Evolutionary conservation across 2,329 filamentous ascomycete genomes (phyloP), one percentile per base, ranked within the genome.

Genomic region (Colletotrichum echinochloae): DNA sequence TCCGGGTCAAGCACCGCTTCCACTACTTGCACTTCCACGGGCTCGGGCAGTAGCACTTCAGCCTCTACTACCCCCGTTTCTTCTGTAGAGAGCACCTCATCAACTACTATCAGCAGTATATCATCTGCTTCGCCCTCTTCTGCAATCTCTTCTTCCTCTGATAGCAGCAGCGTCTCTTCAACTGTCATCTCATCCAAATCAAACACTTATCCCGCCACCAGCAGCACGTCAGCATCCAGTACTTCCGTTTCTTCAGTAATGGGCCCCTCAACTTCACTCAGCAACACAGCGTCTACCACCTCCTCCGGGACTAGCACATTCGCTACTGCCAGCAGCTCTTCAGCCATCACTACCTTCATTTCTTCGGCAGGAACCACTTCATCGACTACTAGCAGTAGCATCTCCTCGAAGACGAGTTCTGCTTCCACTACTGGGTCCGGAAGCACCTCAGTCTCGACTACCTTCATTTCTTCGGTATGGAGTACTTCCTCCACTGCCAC

Each of bases 101-200:
- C 39, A 41, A 7, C 39, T 7, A 20, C 18, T n/a, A 70, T 41
- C 56, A 70, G 55, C 55, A 70, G 23, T 14, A 49, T 33, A 4
- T 33, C 30, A 5, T 33, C 30, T 8, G 8, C 30, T 16, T 18
- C 60, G 12, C 14, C 30, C 30, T 33, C 44, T n/a, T 12, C 37
- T 28, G 26, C 30, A 5, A 46, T 33, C 33, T 33, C 41, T 18
- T 33, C 55, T 20, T 57, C 55, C 8, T 33, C 30, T 33, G 4
- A 4, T 33, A 20, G 16, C 16, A 41, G 39, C 4, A 39, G 9
- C 14, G 14, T 9, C 3, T 18, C 16, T 1, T 39, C 37, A 5
- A 39, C 30, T 5, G 8, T 11, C 37, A 39, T 2, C 37, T 39
- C 37, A 2, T 8, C 8, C 8, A 44, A n/a, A n/a, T n/a, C 56